Base-by-base conservation (phyloP, 2,329 filamentous ascomycete species). In the Tolypocladium inflatum region DNA sequence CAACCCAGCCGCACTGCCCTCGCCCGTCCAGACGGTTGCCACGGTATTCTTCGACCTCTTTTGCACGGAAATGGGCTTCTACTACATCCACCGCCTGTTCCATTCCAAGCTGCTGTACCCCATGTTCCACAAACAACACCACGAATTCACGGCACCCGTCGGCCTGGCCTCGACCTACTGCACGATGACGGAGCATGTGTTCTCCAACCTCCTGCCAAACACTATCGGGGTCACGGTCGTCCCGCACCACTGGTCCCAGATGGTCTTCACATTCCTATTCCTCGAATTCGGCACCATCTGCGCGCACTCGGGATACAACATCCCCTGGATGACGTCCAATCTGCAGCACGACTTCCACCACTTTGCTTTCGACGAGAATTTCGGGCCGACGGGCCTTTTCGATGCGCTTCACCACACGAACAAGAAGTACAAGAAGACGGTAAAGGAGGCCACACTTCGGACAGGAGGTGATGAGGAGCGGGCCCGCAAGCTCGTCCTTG, bases 111-210 rank as follows among this genome's bases (percentile, higher is more conserved):
- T 56, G 11, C 65, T 80, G 11, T 82, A 81, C 70, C 63, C 66
- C 15, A 63, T 62, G 37, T 74, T 82, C 61, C 80, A 82, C 70
- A 80, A 80, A 59, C 70, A 70, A 43, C 80, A 82, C 64, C 79
- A 82, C 68, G 68, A 70, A 35, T 82, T 81, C 68, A 77, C 74
- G 0, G 77, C 79, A 1, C 79, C 79, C 2, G 74, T 82, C 4
- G 76, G 77, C 0, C 67, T 82, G 3, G 74, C 79, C 0, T 74
- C 79, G 1, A 76, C 81, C 59, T 82, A 80, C 60, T 78, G 78
- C 1, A 79, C 80, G 61, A 76, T 78, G 1, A 61, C 78, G 39
- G 80, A 82, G 65, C 78, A 81, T 62, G 60, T 81, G 3, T 60
- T 80, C 19, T 76, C 78, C 13, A 80, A 81, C 62, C 70, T 74